A percentile compares a stretch with the other conserved stretches of the same genome.
phyloP scores from a whole-genome alignment of 2,329 filamentous ascomycete species.

The Blastomyces parvus region DNA sequence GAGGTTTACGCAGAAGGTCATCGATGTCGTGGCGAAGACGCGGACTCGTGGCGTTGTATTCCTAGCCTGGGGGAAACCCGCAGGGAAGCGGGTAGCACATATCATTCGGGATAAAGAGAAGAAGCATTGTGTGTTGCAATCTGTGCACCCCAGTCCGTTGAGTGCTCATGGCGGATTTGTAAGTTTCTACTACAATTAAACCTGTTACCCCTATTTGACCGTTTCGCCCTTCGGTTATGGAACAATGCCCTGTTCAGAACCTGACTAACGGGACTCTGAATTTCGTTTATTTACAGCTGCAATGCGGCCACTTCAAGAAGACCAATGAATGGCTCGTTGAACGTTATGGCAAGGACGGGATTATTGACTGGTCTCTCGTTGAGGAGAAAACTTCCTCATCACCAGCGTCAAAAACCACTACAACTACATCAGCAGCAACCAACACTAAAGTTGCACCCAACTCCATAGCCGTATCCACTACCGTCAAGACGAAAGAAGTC shows the following conservation, averaged over 20 bases:
- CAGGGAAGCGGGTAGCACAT: conserved; percentile 65
- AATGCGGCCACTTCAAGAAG: conserved; percentile 40
- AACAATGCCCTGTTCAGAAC: neutral
- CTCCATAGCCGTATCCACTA: neutral
- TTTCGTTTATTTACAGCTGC: conserved; percentile 26
- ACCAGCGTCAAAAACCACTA: neutral
- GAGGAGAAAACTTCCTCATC: neutral
- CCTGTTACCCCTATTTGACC: neutral
- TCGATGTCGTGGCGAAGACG: conserved; percentile 73
- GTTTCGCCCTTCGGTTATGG: neutral
- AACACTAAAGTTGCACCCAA: neutral
- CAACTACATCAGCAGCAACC: too few species aligned
- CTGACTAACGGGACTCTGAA: neutral
- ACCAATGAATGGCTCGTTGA: conserved; percentile 59
- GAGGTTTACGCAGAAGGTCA: conserved; percentile 78
- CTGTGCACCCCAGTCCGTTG: conserved; percentile 87
- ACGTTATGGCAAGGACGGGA: conserved; percentile 67
- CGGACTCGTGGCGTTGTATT: conserved; percentile 80
- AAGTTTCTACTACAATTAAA: conserved; percentile 26
- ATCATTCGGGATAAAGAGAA: conserved; percentile 57
- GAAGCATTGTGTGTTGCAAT: conserved; percentile 73
- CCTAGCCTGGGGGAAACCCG: conserved; percentile 83
- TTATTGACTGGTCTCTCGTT: conserved; percentile 72
- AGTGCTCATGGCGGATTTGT: conserved; percentile 73
- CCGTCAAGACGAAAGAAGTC: neutral